Evolutionary conservation across 495 filamentous ascomycete species (phyloP).

Genomic region (Acidomyces sp.): DNA sequence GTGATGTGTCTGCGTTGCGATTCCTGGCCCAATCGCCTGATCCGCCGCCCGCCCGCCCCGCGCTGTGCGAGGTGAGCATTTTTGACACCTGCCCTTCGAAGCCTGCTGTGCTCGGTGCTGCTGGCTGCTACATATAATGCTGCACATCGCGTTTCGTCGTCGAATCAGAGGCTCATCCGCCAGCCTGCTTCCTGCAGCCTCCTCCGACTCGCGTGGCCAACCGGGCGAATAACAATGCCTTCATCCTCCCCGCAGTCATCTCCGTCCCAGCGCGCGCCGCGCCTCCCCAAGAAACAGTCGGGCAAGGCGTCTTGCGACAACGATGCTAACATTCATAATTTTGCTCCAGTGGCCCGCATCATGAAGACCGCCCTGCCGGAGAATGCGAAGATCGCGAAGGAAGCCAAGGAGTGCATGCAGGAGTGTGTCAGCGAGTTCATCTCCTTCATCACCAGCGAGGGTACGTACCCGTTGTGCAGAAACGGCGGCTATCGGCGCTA

Average conservation of each 20-base stretch:
- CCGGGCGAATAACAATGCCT: slow-evolving; percentile 20
- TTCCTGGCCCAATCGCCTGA: slow-evolving; percentile 34
- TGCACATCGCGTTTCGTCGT: slow-evolving; percentile 30
- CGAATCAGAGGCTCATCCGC: slow-evolving; percentile 27
- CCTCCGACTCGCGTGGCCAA: slow-evolving; percentile 13
- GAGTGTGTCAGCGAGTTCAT: slow-evolving; percentile 99
- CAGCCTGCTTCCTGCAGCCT: slow-evolving; percentile 19
- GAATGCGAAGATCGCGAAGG: slow-evolving; percentile 98
- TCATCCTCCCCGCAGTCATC: slow-evolving; percentile 34
- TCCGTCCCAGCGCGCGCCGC: slow-evolving; percentile 26
- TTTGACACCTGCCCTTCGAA: slow-evolving; percentile 28
- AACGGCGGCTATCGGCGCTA: slow-evolving; percentile 4
- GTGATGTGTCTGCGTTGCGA: slow-evolving; percentile 37
- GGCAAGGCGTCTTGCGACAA: slow-evolving; percentile 28
- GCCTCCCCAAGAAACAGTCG: slow-evolving; percentile 6
- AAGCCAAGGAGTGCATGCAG: slow-evolving; percentile 99
- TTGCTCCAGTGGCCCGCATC: slow-evolving; percentile 91
- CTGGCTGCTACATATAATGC: slow-evolving; percentile 24
- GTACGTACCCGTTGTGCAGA: slow-evolving; percentile 36
- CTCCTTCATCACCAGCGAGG: slow-evolving; percentile 98
- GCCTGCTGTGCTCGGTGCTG: slow-evolving; percentile 35
- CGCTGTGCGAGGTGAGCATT: slow-evolving; percentile 22
- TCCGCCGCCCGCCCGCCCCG: slow-evolving; percentile 27
- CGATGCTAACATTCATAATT: slow-evolving; percentile 83
- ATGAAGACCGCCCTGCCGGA: slow-evolving; percentile 97